Conservation (phyloP, 2,329 filamentous ascomycete genomes). For the Alternaria consortialis region DNA sequence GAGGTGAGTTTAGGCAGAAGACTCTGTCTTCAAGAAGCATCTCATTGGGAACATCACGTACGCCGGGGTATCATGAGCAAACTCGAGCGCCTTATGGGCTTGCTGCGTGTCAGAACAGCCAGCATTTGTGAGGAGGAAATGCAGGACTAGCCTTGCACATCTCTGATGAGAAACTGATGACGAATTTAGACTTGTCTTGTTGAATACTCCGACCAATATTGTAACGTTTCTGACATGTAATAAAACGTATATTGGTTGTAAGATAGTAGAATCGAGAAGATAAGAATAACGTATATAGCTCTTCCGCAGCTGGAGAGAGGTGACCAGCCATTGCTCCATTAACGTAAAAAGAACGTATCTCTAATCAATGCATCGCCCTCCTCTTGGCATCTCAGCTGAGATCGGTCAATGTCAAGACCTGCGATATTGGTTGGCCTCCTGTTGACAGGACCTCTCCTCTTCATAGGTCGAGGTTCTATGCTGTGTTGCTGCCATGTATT, state of each 20-base stretch:
- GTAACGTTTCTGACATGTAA: background rate
- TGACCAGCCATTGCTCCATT: background rate
- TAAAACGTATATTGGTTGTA: background rate
- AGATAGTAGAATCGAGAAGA: background rate
- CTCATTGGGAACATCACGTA: too few species aligned
- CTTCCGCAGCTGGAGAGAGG: background rate
- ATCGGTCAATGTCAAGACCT: background rate
- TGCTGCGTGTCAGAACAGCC: too few species aligned
- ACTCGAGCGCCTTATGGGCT: too few species aligned
- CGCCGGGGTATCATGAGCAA: too few species aligned
- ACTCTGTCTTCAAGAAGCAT: too few species aligned
- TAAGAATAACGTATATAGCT: background rate
- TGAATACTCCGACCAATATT: too few species aligned
- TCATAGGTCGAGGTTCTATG: background rate
- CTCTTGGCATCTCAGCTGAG: background rate
- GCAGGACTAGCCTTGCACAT: too few species aligned
- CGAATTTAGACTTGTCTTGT: too few species aligned
- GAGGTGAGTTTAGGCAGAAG: too few species aligned
- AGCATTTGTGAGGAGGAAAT: too few species aligned
- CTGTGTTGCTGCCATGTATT: conserved; percentile 1
- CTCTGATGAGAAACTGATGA: too few species aligned
- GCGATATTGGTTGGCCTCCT: background rate
- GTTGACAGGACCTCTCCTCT: background rate
- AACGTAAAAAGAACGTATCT: conserved; percentile 3
- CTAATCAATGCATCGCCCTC: background rate